A percentile compares a stretch with the other conserved stretches of the same genome.
Evolutionary conservation across 1,284 basidiomycete species (phyloP).

Genomic region (Sphaerobolus stellatus): DNA sequence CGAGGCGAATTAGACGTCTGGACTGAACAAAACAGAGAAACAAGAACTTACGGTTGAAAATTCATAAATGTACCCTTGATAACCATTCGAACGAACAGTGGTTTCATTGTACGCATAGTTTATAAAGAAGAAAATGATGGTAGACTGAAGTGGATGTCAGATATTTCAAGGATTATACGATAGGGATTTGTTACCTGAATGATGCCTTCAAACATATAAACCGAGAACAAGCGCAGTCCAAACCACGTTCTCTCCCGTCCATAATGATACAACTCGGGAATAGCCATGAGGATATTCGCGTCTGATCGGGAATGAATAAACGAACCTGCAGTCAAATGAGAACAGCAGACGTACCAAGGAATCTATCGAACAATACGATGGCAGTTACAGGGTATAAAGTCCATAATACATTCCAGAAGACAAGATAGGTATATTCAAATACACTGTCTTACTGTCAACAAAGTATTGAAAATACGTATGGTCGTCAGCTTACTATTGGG

Average conservation of each 20-base stretch:
- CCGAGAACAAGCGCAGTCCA: conserved; percentile 68
- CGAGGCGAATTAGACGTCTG: not conserved
- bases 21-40: not conserved
- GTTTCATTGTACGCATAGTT: conserved; percentile 80
- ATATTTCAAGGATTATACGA: conserved; percentile 9
- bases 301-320: conserved; percentile 43
- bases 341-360: conserved; percentile 59
- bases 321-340: not conserved
- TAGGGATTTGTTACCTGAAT: conserved; percentile 62
- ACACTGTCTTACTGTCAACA: conserved; percentile 48
- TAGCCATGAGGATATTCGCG: conserved; percentile 84
- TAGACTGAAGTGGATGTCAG: conserved; percentile 54
- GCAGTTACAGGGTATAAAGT: conserved; percentile 92
- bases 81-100: conserved; percentile 80
- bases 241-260: conserved; percentile 88
- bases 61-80: conserved; percentile 77
- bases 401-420: conserved; percentile 99
- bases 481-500: conserved; percentile 68
- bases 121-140: conserved; percentile 89
- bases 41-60: conserved; percentile 71
- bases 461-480: not conserved
- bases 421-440: conserved; percentile 90
- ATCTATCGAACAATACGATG: conserved; percentile 94
- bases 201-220: conserved; percentile 89
- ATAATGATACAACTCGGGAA: conserved; percentile 89